Base-by-base conservation (phyloP, 331 rosid genomes). In the Stylosanthes scabra region DNA sequence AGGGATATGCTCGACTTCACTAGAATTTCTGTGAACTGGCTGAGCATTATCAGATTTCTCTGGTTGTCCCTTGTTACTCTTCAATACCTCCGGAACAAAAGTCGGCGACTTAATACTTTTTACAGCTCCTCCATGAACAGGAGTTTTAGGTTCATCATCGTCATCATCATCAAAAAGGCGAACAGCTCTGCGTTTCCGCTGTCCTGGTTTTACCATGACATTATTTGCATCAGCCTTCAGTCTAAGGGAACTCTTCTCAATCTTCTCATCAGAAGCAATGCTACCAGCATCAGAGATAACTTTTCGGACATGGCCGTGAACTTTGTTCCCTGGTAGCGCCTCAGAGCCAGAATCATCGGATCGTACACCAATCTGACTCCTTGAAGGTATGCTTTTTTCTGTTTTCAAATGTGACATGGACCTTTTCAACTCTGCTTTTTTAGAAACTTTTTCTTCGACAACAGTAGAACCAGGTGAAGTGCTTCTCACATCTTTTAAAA, bases 81-180 rank as follows among this genome's bases (percentile, higher is more conserved):
- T 95, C 74, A 42, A 71, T 75, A 72, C 80, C 75, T 84, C 92
- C 56, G 89, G 75, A 64, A 59, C 78, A 78, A 74, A 52, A 16
- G 76, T 51, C 76, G 90, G 78, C 2, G 88, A 82, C 74, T 83
- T 88, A 8, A 81, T 50, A 80, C 55, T 84, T 80, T 83, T 81
- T 31, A 88, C 83, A 79, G 89, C 86, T 63, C 93, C 98, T 79
- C 96, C 98, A 75, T 92, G 94, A 78, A 92, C 82, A 9, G 96
- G 98, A 76, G 99, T 95, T 83, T 90, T 95, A 16, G 97, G 93
- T 42, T 84, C 77, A 2, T 81, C 91, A 2, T 88, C 98, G 9
- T 88, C 91, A 5, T 89, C 97, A 0, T 89, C 93, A 37, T 84
- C 96, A 71, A 63, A 83, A 58, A 95, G 84, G 85, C 99, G 73